These are phyloP conservation scores for Crataegus laevigata DNA, from an alignment of 306 rosid species.

Conservation along the genomic window DNA sequence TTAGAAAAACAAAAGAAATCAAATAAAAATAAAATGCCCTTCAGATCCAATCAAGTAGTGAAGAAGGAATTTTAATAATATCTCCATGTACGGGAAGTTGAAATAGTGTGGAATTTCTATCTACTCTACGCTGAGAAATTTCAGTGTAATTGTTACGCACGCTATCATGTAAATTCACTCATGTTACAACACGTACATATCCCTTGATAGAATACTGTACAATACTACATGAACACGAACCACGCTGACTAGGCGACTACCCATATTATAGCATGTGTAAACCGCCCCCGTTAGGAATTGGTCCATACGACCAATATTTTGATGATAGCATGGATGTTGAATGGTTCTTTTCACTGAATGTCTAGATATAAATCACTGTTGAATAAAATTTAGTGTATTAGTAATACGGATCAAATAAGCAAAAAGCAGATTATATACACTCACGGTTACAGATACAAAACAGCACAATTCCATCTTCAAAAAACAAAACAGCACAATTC, in stretches of 20 bases:
- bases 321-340: neutral
- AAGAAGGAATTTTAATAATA: neutral
- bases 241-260: no score
- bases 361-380: neutral
- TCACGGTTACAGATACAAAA: conserved; percentile 6
- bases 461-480: conserved; percentile 17
- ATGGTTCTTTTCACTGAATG: neutral
- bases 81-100: no score
- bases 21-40: neutral
- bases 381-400: neutral
- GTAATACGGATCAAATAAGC: neutral
- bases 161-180: no score
- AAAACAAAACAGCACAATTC: conserved; percentile 17
- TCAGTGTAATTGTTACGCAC: accelerated
- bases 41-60: neutral
- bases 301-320: neutral
- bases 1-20: neutral
- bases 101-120: no score
- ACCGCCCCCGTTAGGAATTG: neutral
- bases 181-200: no score
- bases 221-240: no score
- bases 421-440: conserved; percentile 6
- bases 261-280: neutral
- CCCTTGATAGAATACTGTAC: neutral
- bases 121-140: no score